These are phyloP conservation scores for Pelomyxa schiedti DNA, from an alignment of 78 protist genomes.

Conservation along the genomic window DNA sequence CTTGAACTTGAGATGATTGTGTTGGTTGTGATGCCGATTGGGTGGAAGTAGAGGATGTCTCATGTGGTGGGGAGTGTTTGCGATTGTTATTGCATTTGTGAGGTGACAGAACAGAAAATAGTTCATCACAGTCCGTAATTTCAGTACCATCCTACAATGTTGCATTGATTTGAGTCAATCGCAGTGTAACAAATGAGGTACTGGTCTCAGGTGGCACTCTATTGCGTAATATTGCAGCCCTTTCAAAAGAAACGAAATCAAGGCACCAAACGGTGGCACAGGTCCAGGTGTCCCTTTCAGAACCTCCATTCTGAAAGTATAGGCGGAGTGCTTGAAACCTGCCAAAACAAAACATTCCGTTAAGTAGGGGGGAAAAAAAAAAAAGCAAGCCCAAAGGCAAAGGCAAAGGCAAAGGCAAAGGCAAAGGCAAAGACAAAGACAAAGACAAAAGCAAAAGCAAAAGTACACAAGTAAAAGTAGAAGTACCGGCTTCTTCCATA, in stretches of 20 bases:
- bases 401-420: neutral
- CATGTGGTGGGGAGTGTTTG: neutral
- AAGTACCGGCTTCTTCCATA: slow-evolving; percentile 78
- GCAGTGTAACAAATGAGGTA: neutral
- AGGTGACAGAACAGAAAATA: slow-evolving; percentile 24
- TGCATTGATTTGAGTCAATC: neutral
- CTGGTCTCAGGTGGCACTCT: slow-evolving; percentile 59
- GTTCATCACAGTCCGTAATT: slow-evolving; percentile 39
- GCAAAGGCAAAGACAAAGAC: neutral
- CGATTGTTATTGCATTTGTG: slow-evolving; percentile 28
- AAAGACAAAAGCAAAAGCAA: neutral
- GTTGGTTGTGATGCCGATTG: no score
- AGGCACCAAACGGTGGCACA: slow-evolving; percentile 81
- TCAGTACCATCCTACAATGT: slow-evolving; percentile 70
- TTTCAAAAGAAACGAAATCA: slow-evolving; percentile 77
- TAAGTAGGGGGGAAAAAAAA: no score
- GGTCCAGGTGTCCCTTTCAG: slow-evolving; percentile 39
- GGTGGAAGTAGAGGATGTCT: no score
- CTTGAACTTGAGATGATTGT: no score
- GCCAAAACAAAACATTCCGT: neutral
- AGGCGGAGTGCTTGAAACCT: slow-evolving; percentile 91
- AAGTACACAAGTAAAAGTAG: neutral
- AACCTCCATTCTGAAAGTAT: slow-evolving; percentile 54
- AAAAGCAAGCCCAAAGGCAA: neutral
- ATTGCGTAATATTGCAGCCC: slow-evolving; percentile 87